Evolutionary conservation across 306 rosid genomes (phyloP).

Genomic region (Cucurbita pepo): DNA sequence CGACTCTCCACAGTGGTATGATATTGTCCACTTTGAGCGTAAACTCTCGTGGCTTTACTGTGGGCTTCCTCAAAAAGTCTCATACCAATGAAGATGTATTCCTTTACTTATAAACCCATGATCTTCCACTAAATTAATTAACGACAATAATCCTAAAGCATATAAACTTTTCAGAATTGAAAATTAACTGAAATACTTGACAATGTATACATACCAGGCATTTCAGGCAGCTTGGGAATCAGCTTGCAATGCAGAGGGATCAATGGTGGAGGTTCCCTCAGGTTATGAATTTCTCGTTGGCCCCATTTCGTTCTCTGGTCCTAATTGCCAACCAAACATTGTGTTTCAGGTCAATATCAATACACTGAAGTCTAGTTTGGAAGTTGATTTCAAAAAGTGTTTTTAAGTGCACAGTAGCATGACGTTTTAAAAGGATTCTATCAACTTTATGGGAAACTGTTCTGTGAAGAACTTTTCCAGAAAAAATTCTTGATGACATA

Average conservation of each 20-base stretch:
- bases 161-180: background rate
- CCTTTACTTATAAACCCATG: no score
- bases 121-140: no score
- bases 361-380: background rate
- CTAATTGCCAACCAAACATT: constrained; percentile 60
- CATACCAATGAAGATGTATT: no score
- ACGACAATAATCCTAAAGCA: background rate
- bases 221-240: constrained; percentile 75
- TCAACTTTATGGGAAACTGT: background rate
- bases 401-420: background rate
- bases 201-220: constrained; percentile 38
- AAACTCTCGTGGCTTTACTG: no score
- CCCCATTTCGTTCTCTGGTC: constrained; percentile 82
- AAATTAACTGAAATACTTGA: background rate
- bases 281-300: constrained; percentile 45
- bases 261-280: constrained; percentile 50
- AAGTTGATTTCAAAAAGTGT: background rate
- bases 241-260: constrained; percentile 73
- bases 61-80: no score
- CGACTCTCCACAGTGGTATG: no score
- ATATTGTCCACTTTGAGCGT: no score
- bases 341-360: constrained; percentile 61
- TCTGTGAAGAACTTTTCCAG: background rate
- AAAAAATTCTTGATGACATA: background rate
- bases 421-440: background rate